Base-by-base conservation (phyloP, 495 filamentous ascomycete genomes). In the Penicillium lagena region DNA sequence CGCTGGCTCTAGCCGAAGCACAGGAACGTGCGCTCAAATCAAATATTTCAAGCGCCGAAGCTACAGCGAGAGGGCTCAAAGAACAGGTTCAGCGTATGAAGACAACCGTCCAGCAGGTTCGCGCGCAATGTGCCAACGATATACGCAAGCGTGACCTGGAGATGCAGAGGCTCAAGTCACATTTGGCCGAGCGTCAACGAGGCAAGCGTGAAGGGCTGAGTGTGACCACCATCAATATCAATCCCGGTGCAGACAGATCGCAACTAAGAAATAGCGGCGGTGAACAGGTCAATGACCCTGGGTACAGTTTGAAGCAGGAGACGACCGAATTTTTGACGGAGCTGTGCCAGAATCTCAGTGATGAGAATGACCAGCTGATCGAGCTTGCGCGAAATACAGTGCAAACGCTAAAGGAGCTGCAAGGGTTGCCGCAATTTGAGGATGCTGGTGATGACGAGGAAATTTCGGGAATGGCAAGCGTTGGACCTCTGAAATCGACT, bases 281-380 rank as follows among this genome's bases (percentile, higher is more conserved):
- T 2, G 71, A 64, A 22, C 73, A 75, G 22, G 59, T 81, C 1
- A 68, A 74, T 17, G 75, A 78, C 37, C 78, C 81, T 1, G 77
- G 71, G 32, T 89, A 93, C 62, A 86, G 79, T 53, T 62, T 97
- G 46, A 78, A 81, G 43, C 78, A 85, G 51, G 94, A 97, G 67
- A 96, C 93, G 6, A 90, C 89, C 13, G 86, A 89, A 38, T 97
- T 96, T 60, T 70, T 98, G 37, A 95, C 93, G 1, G 80, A 90
- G 56, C 66, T 97, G 45, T 88, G 88, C 14, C 88, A 90, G 67
- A 82, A 80, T 12, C 67, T 97, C 31, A 95, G 90, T 51, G 90
- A 96, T 52, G 93, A 98, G 62, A 98, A 98, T 51, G 93, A 97
- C 59, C 76, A 78, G 1, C 58, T 98, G 15, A 82, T 93, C 8